Evolutionary conservation across 2,329 filamentous ascomycete species (phyloP), one percentile per base, ranked within the genome.

Genomic region (Aureobasidium uvarum): DNA sequence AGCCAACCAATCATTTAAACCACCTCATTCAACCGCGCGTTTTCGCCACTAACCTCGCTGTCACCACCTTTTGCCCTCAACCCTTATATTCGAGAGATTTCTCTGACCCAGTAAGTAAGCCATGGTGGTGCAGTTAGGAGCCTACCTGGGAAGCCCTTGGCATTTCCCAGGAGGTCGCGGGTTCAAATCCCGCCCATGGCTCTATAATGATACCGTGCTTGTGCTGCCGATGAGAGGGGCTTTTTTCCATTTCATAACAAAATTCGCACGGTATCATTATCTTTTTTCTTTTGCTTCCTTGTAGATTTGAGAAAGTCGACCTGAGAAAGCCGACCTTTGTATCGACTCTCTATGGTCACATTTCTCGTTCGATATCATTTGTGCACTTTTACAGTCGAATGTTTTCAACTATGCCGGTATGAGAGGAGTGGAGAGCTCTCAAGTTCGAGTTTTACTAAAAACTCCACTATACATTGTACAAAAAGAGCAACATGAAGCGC

Each of bases 371-470:
- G 31, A 10, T 33, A 33, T 10, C 7, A 10, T 33, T 33, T 33
- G 31, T 33, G 31, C 31, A 33, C 10, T 36, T 36, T 36, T 36
- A 36, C 10, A 36, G 33, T 13, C 10, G 10, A 11, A 2, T 36
- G 25, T 31, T 11, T 36, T 36, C 33, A 36, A 8, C 10, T 36
- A 13, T 11, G 11, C 10, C 10, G 1, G 2, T 36, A 8, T 36
- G 33, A 36, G 33, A 36, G 33, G 11, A 36, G 33, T 13, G 33
- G 10, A 36, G 33, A 36, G 33, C 10, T 36, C 67, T 69, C 4
- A 67, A 65, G 31, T 36, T 41, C 5, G 60, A 66, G 2, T 67
- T 71, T 38, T 71, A 70, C 46, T 28, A 48, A 10, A 39, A 67
- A 50, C 60, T 25, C 60, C 31, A 60, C 25, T 71, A 68, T 41